Evolutionary conservation across 2,329 filamentous ascomycete species (phyloP), one percentile per base, ranked within the genome.

Genomic region (Calonectria crousiana): DNA sequence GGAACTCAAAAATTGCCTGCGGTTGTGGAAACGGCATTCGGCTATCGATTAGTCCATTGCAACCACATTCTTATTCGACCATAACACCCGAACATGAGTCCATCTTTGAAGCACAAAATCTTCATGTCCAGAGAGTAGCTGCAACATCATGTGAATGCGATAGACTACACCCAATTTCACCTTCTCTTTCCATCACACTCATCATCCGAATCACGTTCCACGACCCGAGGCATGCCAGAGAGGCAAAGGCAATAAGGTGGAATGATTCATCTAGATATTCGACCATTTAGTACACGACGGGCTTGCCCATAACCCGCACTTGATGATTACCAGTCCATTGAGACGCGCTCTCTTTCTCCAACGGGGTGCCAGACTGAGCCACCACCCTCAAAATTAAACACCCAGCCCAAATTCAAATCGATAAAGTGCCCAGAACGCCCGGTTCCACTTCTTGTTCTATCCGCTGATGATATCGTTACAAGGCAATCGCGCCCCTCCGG

Each of bases 401-500:
- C 65, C 77, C 73, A 75, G 73, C 77, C 78, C 76, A 76, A 78
- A 76, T 73, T 72, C 71, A 79, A 79, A 81, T 80, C 71, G 72
- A 79, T 76, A 71, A 72, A 74, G 68, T 72, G 69, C 62, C 80
- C 69, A 80, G 75, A 81, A 82, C 81, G 81, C 81, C 81, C 44
- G 74, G 75, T 79, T 76, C 76, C 70, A 74, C 75, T 71, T 79
- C 74, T 74, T 81, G 49, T 58, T 81, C 72, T 75, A 76, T 65
- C 76, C 74, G 74, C 67, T 65, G 69, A 70, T 68, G 67, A 58
- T 76, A 69, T 77, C 69, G 73, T 70, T 84, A 90, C 83, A 98
- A 88, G 74, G 94, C 92, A 86, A 98, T 98, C 75, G 95, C 94
- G 77, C 96, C 96, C 83, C 94, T 90, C 85, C 94, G 90, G 86